Percentiles rank a stretch among this genome's conserved stretches.
These are phyloP conservation scores for Fraxinus cuspidata DNA, from an alignment of 257 asterid species.

Conservation along the genomic window DNA sequence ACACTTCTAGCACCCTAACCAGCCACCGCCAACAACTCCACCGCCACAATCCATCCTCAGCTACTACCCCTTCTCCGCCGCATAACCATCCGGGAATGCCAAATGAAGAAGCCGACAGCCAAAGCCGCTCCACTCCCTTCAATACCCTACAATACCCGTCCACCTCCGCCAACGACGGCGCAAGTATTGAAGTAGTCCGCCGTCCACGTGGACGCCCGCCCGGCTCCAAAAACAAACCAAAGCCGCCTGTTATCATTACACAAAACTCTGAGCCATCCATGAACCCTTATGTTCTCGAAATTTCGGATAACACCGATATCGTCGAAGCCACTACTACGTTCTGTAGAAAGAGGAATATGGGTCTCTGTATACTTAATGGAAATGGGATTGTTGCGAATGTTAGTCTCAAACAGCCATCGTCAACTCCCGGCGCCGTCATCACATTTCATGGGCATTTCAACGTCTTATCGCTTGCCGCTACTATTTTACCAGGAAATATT, in stretches of 20 bases:
- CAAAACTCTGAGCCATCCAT: slow-evolving; percentile 55
- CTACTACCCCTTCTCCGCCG: slow-evolving; percentile 28
- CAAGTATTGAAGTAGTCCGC: slow-evolving; percentile 68
- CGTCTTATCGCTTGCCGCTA: slow-evolving; percentile 70
- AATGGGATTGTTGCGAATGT: slow-evolving; percentile 59
- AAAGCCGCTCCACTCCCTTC: slow-evolving; percentile 2
- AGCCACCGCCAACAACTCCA: slow-evolving; percentile 41
- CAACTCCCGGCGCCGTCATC: slow-evolving; percentile 55
- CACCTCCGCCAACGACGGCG: slow-evolving; percentile 52
- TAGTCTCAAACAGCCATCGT: slow-evolving; percentile 63
- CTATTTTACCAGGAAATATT: slow-evolving; percentile 38
- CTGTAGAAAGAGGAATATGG: slow-evolving; percentile 50
- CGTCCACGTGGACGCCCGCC: slow-evolving; percentile 87
- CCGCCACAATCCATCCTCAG: slow-evolving; percentile 26
- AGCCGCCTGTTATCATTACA: slow-evolving; percentile 58
- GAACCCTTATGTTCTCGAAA: slow-evolving; percentile 76
- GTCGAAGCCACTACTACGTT: slow-evolving; percentile 43
- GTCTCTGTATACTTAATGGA: slow-evolving; percentile 59
- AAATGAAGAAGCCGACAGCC: not conserved
- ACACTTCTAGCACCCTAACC: slow-evolving; percentile 16
- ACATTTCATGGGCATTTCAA: slow-evolving; percentile 84
- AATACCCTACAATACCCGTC: not conserved
- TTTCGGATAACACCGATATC: slow-evolving; percentile 57
- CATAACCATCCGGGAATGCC: not conserved
- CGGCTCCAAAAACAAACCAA: slow-evolving; percentile 73